Conservation (phyloP, 129 eudicot species). For the Gnaphalium uliginosum region DNA sequence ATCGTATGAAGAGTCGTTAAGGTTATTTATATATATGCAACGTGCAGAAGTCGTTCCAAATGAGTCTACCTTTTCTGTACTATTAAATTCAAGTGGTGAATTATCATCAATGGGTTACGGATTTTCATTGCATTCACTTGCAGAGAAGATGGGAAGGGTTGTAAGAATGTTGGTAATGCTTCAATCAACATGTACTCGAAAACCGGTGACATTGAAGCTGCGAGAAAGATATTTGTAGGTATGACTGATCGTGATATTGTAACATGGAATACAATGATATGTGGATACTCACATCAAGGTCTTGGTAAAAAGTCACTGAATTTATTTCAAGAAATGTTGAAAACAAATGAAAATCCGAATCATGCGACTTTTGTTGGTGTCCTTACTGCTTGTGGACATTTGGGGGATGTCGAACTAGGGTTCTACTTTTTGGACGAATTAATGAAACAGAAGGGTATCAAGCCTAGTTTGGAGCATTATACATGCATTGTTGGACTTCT, state of each 20-base stretch:
- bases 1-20: constrained; percentile 42
- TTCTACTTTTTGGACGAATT: constrained; percentile 48
- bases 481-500: constrained; percentile 64
- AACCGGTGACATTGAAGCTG: constrained; percentile 48
- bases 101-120: constrained; percentile 54
- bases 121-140: constrained; percentile 46
- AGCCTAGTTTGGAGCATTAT: constrained; percentile 68
- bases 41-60: constrained; percentile 42
- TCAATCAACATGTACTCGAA: constrained; percentile 52
- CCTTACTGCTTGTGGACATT: constrained; percentile 61
- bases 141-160: constrained; percentile 47
- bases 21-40: constrained; percentile 49
- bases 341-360: constrained; percentile 40
- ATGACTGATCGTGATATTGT: constrained; percentile 39
- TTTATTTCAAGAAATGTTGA: constrained; percentile 55
- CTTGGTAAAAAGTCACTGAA: constrained; percentile 53
- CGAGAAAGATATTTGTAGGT: constrained; percentile 31
- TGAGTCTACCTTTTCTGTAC: constrained; percentile 59
- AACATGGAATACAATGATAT: constrained; percentile 64
- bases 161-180: constrained; percentile 46
- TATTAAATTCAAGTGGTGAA: constrained; percentile 54
- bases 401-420: constrained; percentile 61
- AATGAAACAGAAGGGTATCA: constrained; percentile 45
- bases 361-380: constrained; percentile 58
- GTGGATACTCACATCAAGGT: constrained; percentile 61